Evolutionary conservation across 2,329 filamentous ascomycete genomes (phyloP).

Genomic region (Trichoderma pleuroti): DNA sequence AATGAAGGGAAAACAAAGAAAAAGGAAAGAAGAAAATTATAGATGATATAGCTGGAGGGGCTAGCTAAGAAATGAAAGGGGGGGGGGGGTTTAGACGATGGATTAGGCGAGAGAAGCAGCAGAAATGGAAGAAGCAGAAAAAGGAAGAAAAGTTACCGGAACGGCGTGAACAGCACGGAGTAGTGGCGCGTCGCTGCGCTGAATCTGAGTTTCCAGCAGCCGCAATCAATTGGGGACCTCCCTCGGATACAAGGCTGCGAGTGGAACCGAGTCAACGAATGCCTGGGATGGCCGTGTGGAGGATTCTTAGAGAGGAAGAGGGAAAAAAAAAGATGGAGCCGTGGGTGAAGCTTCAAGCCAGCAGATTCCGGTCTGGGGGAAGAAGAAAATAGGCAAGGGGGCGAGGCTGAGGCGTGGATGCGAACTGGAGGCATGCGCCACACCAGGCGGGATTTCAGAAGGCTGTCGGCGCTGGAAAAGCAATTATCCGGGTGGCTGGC

Average conservation of each 20-base stretch:
- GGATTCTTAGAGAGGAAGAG: background rate
- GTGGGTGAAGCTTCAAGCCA: background rate
- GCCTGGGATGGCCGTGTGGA: background rate
- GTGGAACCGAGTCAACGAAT: background rate
- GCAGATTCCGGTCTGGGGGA: background rate
- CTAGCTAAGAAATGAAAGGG: background rate
- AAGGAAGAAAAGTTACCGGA: background rate
- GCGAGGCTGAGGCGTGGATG: slow-evolving; percentile 11
- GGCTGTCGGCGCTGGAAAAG: background rate
- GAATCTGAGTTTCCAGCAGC: background rate
- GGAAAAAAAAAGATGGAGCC: background rate
- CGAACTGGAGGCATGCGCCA: slow-evolving; percentile 9
- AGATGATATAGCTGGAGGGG: background rate
- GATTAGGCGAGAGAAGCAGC: background rate
- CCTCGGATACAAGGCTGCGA: slow-evolving; percentile 3
- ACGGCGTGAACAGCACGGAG: background rate
- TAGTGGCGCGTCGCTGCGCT: background rate
- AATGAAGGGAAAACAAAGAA: background rate
- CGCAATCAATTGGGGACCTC: background rate
- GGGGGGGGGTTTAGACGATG: background rate
- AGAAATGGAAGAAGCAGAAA: background rate
- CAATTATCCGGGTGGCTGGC: background rate
- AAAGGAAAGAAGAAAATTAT: background rate
- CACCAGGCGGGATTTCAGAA: background rate
- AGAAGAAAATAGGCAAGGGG: background rate